Evolutionary conservation across 352 stramenopile genomes (phyloP), one percentile per base, ranked within the genome.

Genomic region (Phytopythium cucurbitacearum): DNA sequence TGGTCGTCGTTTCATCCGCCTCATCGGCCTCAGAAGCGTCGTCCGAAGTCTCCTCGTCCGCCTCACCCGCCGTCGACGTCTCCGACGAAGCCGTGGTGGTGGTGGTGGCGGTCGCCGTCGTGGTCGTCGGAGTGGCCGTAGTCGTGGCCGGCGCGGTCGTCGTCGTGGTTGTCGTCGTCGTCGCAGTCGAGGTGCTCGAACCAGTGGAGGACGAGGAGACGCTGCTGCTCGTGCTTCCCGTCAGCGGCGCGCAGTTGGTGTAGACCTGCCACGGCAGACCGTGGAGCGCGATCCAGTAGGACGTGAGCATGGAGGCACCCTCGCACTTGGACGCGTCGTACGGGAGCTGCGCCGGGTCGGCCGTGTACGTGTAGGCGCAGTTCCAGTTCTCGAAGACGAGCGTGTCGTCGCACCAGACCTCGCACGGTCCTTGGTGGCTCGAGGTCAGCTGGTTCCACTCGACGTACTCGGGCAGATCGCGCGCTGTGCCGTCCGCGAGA

Each of bases 331-430:
- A 36, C 44, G 51, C 51, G 42, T 65, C 56, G 48, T 62, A 59
- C 39, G 62, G 55, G 10, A 74, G 45, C 41, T 63, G 62, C 40
- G 53, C 61, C 0, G 56, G 50, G 11, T 16, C 38, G 7, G 33
- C 7, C 12, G 54, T 16, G 52, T 65, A 65, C 45, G 62, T 64
- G 7, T 42, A 41, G 4, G 58, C 47, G 41, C 55, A 65, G 49
- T 74, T 68, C 7, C 65, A 53, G 28, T 71, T 49, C 38, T 71
- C 48, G 45, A 65, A 70, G 4, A 62, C 58, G 32, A 50, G 58
- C 21, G 36, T 71, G 41, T 65, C 58, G 62, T 71, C 62, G 56
- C 57, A 74, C 62, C 65, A 74, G 37, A 71, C 43, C 54, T 74
- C 61, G 40, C 55, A 65, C 40, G 61, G 65, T 11, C 65, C 65